Evolutionary conservation across 2,329 filamentous ascomycete genomes (phyloP), one percentile per base, ranked within the genome.

Genomic region (Alternaria gansuensis): DNA sequence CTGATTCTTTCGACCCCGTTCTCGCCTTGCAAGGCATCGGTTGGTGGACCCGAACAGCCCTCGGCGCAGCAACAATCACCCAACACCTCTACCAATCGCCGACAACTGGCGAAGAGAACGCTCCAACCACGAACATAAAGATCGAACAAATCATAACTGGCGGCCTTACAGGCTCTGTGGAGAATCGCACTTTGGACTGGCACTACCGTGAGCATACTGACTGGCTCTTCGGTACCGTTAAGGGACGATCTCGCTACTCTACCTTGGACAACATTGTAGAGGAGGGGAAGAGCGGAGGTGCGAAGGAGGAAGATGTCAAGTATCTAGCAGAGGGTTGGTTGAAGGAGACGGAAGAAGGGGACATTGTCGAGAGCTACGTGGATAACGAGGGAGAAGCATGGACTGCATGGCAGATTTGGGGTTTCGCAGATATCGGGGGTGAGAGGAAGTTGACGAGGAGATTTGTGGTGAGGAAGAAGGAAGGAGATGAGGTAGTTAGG

Each of bases 161-260:
- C 59, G 89, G 88, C 54, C 81, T 96, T 63, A 86, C 85, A 71
- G 88, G 87, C 69, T 93, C 84, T 17, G 79, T 79, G 17, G 88
- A 91, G 74, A 71, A 78, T 7, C 84, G 88, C 46, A 78, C 72
- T 1, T 76, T 89, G 3, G 83, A 89, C 73, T 87, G 83, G 79
- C 75, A 78, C 24, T 83, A 78, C 54, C 88, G 89, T 67, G 84
- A 86, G 63, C 91, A 93, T 81, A 81, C 80, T 24, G 92, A 97
- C 81, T 88, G 88, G 82, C 85, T 96, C 66, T 97, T 96, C 75
- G 93, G 93, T 58, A 80, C 79, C 54, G 84, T 95, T 62, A 81
- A 81, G 51, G 91, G 90, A 57, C 83, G 82, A 60, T 86, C 83
- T 41, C 78, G 81, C 44, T 87, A 83, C 74, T 69, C 57, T n/a